Conservation (phyloP, 805 yeast genomes). For the Yamadazyma akitaensis region DNA sequence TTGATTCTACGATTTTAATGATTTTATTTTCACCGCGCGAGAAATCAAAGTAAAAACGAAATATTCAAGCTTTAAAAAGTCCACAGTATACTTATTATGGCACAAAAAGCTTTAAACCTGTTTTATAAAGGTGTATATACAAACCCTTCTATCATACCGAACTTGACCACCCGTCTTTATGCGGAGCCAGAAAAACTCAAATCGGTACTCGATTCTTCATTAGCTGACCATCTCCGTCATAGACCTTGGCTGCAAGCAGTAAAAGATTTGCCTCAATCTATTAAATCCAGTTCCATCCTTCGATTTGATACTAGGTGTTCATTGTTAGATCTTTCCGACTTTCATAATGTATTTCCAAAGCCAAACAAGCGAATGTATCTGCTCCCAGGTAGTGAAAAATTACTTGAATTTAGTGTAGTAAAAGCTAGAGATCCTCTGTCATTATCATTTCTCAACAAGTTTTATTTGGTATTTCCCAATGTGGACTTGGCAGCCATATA, state of each 20-base stretch:
- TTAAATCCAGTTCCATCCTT: constrained; percentile 29
- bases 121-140: not conserved
- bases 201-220: constrained; percentile 5
- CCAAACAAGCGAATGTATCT: constrained; percentile 27
- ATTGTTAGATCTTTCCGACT: constrained; percentile 36
- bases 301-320: constrained; percentile 37
- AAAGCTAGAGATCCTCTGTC: constrained; percentile 48
- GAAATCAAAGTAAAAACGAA: not conserved
- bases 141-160: not conserved
- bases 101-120: not conserved
- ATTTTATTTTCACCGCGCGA: not conserved
- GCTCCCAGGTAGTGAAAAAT: constrained; percentile 18
- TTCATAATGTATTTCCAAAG: constrained; percentile 35
- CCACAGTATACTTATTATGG: not conserved
- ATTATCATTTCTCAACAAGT: constrained; percentile 44
- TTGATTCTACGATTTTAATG: not conserved
- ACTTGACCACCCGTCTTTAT: not conserved
- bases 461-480: constrained; percentile 51
- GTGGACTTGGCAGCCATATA: constrained; percentile 50
- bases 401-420: constrained; percentile 36
- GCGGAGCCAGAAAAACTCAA: not conserved
- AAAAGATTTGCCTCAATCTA: constrained; percentile 18
- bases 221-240: not conserved
- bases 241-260: constrained; percentile 24
- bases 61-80: too few species aligned